Percentiles rank a stretch among this genome's conserved stretches.
phyloP scores from a whole-genome alignment of 2,329 filamentous ascomycete genomes.

The Fusarium xyrophilum region DNA sequence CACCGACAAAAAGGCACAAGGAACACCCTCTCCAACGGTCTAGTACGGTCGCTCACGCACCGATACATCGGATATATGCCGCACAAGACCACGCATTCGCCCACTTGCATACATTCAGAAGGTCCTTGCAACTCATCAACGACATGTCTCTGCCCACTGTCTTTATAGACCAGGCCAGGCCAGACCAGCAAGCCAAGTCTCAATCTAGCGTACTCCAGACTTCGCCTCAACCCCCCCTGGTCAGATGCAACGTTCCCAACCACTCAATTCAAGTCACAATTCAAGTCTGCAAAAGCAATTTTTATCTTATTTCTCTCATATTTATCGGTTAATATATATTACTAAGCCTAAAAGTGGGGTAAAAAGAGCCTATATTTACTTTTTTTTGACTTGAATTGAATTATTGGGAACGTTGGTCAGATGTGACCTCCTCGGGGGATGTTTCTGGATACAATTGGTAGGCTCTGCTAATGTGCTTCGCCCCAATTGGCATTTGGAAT shows the following conservation, averaged over 20 bases:
- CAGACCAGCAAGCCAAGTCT: conserved; percentile 14
- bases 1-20: conserved; percentile 2
- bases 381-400: no score
- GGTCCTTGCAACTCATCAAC: not conserved
- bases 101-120: conserved; percentile 13
- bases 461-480: conserved; percentile 18
- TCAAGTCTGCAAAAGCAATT: no score
- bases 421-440: not conserved
- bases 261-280: no score
- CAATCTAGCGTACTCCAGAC: conserved; percentile 14
- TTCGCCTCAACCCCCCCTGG: conserved; percentile 11
- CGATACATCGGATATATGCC: conserved; percentile 14
- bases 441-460: conserved; percentile 2
- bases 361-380: no score
- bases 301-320: no score
- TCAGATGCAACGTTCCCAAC: no score
- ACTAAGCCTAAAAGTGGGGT: no score
- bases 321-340: no score
- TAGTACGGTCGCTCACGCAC: conserved; percentile 8
- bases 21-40: conserved; percentile 11
- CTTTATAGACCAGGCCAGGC: not conserved
- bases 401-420: no score
- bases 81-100: conserved; percentile 14
- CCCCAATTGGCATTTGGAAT: conserved; percentile 29
- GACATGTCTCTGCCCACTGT: not conserved